phyloP scores from a whole-genome alignment of 2,329 filamentous ascomycete species.

The Penicillium occitanis region DNA sequence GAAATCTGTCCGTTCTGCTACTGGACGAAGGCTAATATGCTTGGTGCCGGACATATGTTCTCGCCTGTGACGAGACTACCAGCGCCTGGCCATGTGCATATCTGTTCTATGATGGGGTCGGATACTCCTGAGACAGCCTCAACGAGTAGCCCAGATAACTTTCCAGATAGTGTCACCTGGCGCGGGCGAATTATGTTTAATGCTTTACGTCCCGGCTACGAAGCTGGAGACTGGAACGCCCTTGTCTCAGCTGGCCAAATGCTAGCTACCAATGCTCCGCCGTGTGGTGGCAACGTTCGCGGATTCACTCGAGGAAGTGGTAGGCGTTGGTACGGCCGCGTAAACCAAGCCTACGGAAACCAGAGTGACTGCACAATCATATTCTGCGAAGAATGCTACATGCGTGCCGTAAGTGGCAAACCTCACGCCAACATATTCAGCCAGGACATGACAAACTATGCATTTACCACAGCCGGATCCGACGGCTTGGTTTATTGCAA shows the following conservation, averaged over 20 bases:
- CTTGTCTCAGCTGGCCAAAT: not conserved
- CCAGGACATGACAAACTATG: not conserved
- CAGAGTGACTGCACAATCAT: conserved; percentile 3
- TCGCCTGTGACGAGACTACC: not conserved
- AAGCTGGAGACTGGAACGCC: not conserved
- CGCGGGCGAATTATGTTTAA: not conserved
- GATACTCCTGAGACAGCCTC: not conserved
- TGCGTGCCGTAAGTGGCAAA: not conserved
- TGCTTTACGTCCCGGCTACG: not conserved
- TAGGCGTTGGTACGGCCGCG: not conserved
- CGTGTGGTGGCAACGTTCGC: not conserved
- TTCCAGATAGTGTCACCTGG: not conserved
- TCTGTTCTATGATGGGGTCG: not conserved
- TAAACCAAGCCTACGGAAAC: not conserved
- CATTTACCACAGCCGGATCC: not conserved
- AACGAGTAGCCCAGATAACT: not conserved
- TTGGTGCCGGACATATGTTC: not conserved
- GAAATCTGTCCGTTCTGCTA: conserved; percentile 2
- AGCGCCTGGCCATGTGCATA: not conserved
- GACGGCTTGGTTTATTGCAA: not conserved
- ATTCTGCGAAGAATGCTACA: not conserved
- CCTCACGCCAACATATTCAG: conserved; percentile 2
- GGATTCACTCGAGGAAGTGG: not conserved
- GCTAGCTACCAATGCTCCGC: not conserved
- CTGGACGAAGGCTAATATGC: conserved; percentile 1